phyloP scores from a whole-genome alignment of 371 early-diverging fungal genomes.

The Fennellomyces sp. region DNA sequence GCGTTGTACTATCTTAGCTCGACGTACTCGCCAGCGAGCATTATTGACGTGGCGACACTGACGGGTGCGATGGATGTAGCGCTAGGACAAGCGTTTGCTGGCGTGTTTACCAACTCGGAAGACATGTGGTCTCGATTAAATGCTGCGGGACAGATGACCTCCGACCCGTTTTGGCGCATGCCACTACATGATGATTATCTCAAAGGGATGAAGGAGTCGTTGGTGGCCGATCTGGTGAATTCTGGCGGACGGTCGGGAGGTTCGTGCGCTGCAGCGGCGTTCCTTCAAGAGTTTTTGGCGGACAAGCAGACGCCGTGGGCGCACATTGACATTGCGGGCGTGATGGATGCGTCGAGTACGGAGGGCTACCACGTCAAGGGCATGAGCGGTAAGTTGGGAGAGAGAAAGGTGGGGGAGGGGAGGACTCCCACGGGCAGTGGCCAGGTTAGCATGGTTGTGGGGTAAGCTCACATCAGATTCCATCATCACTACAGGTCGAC shows the following conservation, averaged over 20 bases:
- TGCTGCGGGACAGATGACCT: conserved; percentile 61
- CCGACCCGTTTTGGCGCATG: conserved; percentile 97
- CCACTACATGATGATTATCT: conserved; percentile 85
- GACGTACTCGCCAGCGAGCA: conserved; percentile 64
- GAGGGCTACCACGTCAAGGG: conserved; percentile 75
- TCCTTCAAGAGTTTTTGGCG: conserved; percentile 90
- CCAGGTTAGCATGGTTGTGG: too few relatives aligned
- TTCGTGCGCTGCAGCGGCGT: conserved; percentile 92
- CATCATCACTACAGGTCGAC: too few relatives aligned
- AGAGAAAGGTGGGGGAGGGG: too few relatives aligned
- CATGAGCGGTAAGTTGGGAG: conserved; percentile 75
- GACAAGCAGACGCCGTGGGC: conserved; percentile 63
- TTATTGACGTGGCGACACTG: conserved; percentile 88
- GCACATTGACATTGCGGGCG: conserved; percentile 91
- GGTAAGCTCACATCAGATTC: too few relatives aligned
- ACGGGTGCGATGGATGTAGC: conserved; percentile 96
- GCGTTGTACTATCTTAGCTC: conserved; percentile 82
- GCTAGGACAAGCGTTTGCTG: conserved; percentile 86
- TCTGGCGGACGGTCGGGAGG: conserved; percentile 81
- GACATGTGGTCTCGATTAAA: conserved; percentile 75
- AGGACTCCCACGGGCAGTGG: too few relatives aligned
- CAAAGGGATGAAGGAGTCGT: conserved; percentile 73
- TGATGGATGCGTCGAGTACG: conserved; percentile 71
- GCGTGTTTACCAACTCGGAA: conserved; percentile 87
- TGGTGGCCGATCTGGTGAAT: conserved; percentile 90